These are phyloP conservation scores for Trichoderma asperelloides DNA, from an alignment of 495 filamentous ascomycete species.

Conservation along the genomic window DNA sequence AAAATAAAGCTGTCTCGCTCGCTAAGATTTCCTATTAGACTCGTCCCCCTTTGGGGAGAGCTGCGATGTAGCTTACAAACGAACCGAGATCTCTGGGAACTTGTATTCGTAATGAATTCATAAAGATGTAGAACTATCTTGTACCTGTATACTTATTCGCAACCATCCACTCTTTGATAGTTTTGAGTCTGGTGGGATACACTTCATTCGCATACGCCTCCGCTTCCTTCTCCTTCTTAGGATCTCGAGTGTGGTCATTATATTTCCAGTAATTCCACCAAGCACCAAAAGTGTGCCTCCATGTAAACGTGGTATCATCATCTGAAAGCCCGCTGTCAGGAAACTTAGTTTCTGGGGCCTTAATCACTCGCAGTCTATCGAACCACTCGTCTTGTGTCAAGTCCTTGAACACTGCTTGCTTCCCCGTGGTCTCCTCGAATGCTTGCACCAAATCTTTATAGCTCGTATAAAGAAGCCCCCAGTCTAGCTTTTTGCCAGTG, in stretches of 20 bases:
- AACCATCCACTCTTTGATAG: too few relatives aligned
- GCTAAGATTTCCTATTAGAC: too few relatives aligned
- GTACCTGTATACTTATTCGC: too few relatives aligned
- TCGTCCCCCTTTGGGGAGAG: too few relatives aligned
- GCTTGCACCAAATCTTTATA: not conserved
- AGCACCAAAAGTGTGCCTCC: not conserved
- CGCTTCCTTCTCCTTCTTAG: not conserved
- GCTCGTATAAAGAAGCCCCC: not conserved
- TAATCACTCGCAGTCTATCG: not conserved
- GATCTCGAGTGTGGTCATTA: not conserved
- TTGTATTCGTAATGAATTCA: too few relatives aligned
- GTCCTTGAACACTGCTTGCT: not conserved
- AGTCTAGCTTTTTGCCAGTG: not conserved
- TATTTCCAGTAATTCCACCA: not conserved
- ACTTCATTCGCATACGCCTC: not conserved
- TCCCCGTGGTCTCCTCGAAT: not conserved
- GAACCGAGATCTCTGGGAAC: too few relatives aligned
- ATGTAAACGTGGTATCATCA: not conserved
- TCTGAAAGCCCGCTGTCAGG: not conserved
- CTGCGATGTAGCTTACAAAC: too few relatives aligned
- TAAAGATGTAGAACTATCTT: too few relatives aligned
- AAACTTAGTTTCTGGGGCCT: not conserved
- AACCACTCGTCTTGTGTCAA: not conserved
- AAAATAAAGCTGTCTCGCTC: too few relatives aligned
- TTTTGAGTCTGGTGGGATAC: not conserved